These are phyloP conservation scores for Populus hybrid DNA, from an alignment of 441 rosid species.

Conservation along the genomic window DNA sequence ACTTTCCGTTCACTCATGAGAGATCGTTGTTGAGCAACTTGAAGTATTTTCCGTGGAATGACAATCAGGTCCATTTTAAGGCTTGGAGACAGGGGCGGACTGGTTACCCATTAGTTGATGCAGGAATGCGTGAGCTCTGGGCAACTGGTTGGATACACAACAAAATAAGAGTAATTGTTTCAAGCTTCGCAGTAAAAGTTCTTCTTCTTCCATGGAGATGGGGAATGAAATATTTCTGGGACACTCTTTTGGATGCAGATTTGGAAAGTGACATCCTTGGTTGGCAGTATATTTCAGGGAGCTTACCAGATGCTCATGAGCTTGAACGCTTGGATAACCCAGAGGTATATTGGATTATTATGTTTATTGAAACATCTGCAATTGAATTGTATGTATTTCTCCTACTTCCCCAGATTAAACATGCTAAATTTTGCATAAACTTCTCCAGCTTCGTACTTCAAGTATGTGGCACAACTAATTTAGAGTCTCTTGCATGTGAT, in stretches of 20 bases:
- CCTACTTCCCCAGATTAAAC: background rate
- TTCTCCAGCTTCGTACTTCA: background rate
- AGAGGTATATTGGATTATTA: conserved; percentile 39
- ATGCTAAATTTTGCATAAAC: background rate
- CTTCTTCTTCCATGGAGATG: conserved; percentile 93
- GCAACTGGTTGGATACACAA: conserved; percentile 96
- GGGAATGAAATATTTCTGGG: conserved; percentile 98
- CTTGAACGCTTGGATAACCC: conserved; percentile 87
- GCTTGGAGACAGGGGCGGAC: conserved; percentile 93
- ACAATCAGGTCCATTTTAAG: conserved; percentile 58
- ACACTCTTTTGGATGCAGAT: conserved; percentile 88
- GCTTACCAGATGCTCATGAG: conserved; percentile 91
- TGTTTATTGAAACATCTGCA: conserved; percentile 8
- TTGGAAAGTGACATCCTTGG: conserved; percentile 84
- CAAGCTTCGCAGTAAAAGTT: conserved; percentile 82
- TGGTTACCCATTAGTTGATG: conserved; percentile 94
- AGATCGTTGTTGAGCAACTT: conserved; percentile 61
- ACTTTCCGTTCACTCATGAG: conserved; percentile 86
- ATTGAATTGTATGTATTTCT: background rate
- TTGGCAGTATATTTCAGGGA: conserved; percentile 93
- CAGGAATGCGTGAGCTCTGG: conserved; percentile 99
- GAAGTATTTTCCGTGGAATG: conserved; percentile 77
- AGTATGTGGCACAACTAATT: background rate
- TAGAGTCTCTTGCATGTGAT: background rate
- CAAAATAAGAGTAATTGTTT: conserved; percentile 78